A percentile compares a stretch with the other conserved stretches of the same genome.
Conservation (phyloP, 164 flowering plant genomes). For the Umbilicus rupestris region DNA sequence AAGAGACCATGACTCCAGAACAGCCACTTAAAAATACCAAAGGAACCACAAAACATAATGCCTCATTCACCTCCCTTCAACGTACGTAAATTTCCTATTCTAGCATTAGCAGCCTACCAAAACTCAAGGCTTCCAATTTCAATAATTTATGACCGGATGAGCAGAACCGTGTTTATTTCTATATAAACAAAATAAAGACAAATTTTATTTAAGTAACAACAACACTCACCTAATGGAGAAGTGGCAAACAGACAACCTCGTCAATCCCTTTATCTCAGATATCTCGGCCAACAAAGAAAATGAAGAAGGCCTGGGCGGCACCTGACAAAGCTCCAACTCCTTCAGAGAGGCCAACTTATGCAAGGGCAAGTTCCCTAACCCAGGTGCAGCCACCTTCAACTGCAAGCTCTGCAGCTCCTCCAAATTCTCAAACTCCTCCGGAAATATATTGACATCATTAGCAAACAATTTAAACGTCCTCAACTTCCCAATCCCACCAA, state of each 20-base stretch:
- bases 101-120: too few species aligned
- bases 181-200: not conserved
- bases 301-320: constrained; percentile 54
- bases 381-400: constrained; percentile 58
- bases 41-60: too few species aligned
- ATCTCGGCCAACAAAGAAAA: constrained; percentile 56
- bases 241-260: constrained; percentile 75
- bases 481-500: constrained; percentile 35
- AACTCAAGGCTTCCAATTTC: too few species aligned
- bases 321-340: constrained; percentile 70
- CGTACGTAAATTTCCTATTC: too few species aligned
- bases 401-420: constrained; percentile 59
- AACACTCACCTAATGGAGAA: constrained; percentile 63
- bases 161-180: not conserved
- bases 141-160: too few species aligned
- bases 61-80: too few species aligned
- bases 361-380: constrained; percentile 43
- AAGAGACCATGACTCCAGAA: too few species aligned
- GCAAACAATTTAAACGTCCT: constrained; percentile 75
- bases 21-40: too few species aligned
- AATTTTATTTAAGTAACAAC: not conserved
- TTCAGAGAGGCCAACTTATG: constrained; percentile 55
- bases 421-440: constrained; percentile 49
- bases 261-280: constrained; percentile 54
- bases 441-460: constrained; percentile 72